Conservation (phyloP, 768 basidiomycete genomes). For the Leucocoprinus leucothites region DNA sequence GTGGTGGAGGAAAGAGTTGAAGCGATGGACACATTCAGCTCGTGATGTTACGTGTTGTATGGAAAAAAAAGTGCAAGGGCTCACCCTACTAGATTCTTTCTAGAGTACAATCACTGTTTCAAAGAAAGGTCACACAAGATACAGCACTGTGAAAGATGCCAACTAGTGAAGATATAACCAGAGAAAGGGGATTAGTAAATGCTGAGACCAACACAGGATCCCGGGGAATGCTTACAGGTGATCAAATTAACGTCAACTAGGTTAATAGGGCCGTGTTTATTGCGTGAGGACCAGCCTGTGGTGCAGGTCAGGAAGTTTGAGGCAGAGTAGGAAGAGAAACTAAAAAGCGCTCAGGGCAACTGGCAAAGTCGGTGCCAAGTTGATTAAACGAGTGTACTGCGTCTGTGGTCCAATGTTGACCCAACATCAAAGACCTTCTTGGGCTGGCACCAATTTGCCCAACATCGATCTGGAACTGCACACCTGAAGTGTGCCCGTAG, state of each 20-base stretch:
- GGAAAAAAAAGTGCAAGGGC: slow-evolving; percentile 29
- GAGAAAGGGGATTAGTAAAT: neutral
- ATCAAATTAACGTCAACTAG: neutral
- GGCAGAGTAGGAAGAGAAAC: neutral
- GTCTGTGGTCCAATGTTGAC: slow-evolving; percentile 9
- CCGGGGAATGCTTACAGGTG: slow-evolving; percentile 1
- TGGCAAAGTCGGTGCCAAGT: slow-evolving; percentile 4
- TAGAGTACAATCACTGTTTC: neutral
- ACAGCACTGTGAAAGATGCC: neutral
- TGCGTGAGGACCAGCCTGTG: neutral
- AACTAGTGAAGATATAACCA: neutral
- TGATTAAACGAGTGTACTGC: slow-evolving; percentile 1
- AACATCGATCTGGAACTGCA: neutral
- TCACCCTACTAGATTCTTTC: slow-evolving; percentile 18
- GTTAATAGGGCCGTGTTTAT: neutral
- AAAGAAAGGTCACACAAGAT: slow-evolving; percentile 3
- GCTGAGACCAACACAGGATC: neutral
- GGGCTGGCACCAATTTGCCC: neutral
- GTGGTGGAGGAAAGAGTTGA: slow-evolving; percentile 20
- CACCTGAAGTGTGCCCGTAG: neutral
- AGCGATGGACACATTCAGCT: slow-evolving; percentile 14
- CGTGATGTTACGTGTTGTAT: slow-evolving; percentile 31
- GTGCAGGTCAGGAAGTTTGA: neutral
- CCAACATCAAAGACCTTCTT: neutral
- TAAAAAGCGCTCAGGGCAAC: slow-evolving; percentile 7